These are phyloP conservation scores for Penicillium griseofulvum DNA, from an alignment of 2,329 filamentous ascomycete species.

Conservation along the genomic window DNA sequence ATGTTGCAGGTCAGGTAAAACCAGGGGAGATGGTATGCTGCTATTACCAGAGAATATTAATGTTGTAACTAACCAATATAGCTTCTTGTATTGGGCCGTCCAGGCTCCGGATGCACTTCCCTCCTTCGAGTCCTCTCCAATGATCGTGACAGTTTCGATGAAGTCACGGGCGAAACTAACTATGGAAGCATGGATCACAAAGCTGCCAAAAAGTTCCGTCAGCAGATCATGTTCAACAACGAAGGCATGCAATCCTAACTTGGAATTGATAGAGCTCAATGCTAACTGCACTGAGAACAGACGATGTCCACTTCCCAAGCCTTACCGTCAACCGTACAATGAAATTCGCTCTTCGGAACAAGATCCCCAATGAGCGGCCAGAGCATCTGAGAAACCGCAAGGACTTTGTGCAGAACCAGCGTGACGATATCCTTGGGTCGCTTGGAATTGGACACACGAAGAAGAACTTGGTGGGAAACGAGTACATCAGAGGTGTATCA, in stretches of 20 bases:
- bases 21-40: conserved; percentile 45
- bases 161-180: conserved; percentile 52
- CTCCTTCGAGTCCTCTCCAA: conserved; percentile 68
- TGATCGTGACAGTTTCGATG: conserved; percentile 57
- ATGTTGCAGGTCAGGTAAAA: conserved; percentile 41
- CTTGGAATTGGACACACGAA: conserved; percentile 50
- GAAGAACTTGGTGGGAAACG: conserved; percentile 65
- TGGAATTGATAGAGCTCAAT: no score
- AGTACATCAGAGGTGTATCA: conserved; percentile 63
- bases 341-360: conserved; percentile 64
- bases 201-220: conserved; percentile 42
- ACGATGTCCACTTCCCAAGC: conserved; percentile 71
- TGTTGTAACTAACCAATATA: conserved; percentile 12
- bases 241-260: conserved; percentile 44
- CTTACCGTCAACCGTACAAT: conserved; percentile 72
- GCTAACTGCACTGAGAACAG: conserved; percentile 22
- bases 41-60: neutral
- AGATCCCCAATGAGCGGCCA: conserved; percentile 30
- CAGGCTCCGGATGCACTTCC: conserved; percentile 68
- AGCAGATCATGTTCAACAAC: conserved; percentile 65
- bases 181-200: conserved; percentile 55
- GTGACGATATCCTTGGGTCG: conserved; percentile 33
- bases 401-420: conserved; percentile 31
- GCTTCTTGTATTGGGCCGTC: conserved; percentile 66
- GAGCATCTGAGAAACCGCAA: conserved; percentile 23